Evolutionary conservation across 768 basidiomycete genomes (phyloP), one percentile per base, ranked within the genome.

Genomic region (Paxillus ammoniavirescens): DNA sequence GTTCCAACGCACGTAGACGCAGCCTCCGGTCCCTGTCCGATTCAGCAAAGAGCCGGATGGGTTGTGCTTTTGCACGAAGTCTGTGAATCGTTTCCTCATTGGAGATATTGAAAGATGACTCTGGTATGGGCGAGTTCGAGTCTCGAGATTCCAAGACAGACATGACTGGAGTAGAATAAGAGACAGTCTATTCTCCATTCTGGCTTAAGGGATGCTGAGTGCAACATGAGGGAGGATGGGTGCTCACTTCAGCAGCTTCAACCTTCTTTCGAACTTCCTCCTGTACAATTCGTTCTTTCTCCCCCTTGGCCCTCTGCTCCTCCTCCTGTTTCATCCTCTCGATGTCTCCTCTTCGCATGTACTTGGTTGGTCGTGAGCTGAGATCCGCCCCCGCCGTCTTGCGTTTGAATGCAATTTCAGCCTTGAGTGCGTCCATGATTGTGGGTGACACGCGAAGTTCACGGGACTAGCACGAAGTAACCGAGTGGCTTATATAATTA

Each of bases 41-140:
- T 69, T 99, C 97, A 31, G 87, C 97, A 65, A 99, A 99, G 8
- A 99, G 75, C 28, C 93, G 83, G 56, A 98, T 90, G 4, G 97
- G 97, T 66, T 98, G 95, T 21, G 91, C 93, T 66, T 97, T 96
- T 23, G 82, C 76, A 43, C 97, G 86, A 13, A 99, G 82, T 18
- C 97, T 83, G 8, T 92, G 87, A 52, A 94, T 78, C 12, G 90
- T 91, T 64, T 99, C 97, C 56, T 94, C 89, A 52, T 94, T 92
- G 2, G 95, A 91, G 50, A 98, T 88, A 65, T 94, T 94, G 75
- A 95, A 98, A 5, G 70, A 62, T 1, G 73, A 68, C 28, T 72
- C 67, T 0, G 70, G 65, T 68, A 31, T 70, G 47, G 72, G 82
- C 54, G 74, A 72, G 46, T 72, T 72, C 50, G 67, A 60, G 30